Percentiles rank a stretch among this genome's conserved stretches.
Evolutionary conservation across 23 red algal genomes (phyloP).

Genomic region (Gracilaria gracilis): DNA sequence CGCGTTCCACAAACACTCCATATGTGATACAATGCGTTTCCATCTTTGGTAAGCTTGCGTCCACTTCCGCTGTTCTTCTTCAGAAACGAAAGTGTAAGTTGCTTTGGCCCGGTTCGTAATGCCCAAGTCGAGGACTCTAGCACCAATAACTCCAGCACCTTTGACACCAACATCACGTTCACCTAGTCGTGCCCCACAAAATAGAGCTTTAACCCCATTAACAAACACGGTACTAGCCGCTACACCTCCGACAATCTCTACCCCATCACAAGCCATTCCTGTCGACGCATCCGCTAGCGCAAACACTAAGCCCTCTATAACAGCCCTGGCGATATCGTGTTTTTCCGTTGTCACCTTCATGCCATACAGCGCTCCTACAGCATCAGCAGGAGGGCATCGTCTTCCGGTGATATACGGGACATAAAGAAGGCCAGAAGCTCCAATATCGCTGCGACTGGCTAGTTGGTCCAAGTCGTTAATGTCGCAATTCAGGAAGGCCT

Average conservation of each 20-base stretch:
- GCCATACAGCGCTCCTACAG: constrained; percentile 35
- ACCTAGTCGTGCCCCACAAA: constrained; percentile 25
- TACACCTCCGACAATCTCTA: constrained; percentile 61
- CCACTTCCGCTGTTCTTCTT: not conserved
- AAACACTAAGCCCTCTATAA: constrained; percentile 59
- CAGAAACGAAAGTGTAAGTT: not conserved
- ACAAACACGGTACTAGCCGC: constrained; percentile 32
- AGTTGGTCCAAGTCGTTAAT: constrained; percentile 20
- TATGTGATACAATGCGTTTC: constrained; percentile 3
- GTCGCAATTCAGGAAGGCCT: constrained; percentile 8
- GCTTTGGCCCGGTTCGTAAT: not conserved
- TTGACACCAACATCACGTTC: constrained; percentile 37
- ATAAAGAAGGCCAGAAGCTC: constrained; percentile 48
- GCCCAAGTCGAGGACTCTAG: not conserved
- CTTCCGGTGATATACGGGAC: constrained; percentile 60
- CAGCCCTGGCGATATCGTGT: constrained; percentile 50
- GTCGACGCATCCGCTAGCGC: constrained; percentile 33
- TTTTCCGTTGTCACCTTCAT: not conserved
- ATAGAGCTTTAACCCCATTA: constrained; percentile 35
- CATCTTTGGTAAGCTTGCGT: not conserved
- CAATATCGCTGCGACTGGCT: constrained; percentile 22
- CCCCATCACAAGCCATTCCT: not conserved
- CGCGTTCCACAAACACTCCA: not conserved
- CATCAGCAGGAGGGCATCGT: constrained; percentile 49
- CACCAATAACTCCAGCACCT: constrained; percentile 45